phyloP scores from a whole-genome alignment of 2,329 filamentous ascomycete species.

The Cylindrodendrum hubeiense region DNA sequence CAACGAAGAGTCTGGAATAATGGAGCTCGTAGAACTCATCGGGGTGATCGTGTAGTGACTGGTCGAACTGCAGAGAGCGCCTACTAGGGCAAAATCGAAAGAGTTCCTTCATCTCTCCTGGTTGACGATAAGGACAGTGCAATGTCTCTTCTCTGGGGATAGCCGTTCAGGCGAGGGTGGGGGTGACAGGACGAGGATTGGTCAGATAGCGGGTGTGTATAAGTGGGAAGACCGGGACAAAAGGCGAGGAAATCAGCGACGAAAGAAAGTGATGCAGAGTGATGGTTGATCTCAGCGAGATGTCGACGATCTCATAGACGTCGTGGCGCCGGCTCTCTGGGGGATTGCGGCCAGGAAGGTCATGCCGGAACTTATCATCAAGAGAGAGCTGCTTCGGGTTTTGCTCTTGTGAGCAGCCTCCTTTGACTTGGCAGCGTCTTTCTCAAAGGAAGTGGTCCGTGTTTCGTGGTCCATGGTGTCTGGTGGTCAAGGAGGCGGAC shows the following conservation, averaged over 20 bases:
- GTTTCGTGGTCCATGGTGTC: constrained; percentile 39
- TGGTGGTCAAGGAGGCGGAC: neutral
- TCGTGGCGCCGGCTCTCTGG: constrained; percentile 33
- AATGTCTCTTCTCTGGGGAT: neutral
- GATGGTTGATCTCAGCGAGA: constrained; percentile 38
- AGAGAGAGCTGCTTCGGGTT: constrained; percentile 40
- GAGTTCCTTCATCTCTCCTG: constrained; percentile 27
- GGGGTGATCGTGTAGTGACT: constrained; percentile 24
- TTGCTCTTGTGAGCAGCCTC: constrained; percentile 39
- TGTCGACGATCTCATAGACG: constrained; percentile 42
- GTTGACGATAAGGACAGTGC: constrained; percentile 10
- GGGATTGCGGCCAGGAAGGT: constrained; percentile 45
- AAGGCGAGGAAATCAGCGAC: constrained; percentile 34
- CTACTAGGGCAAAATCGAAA: constrained; percentile 30
- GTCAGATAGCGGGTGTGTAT: constrained; percentile 5
- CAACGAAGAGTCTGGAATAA: constrained; percentile 37
- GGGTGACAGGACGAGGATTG: neutral
- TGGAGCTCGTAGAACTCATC: constrained; percentile 40
- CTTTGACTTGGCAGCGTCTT: constrained; percentile 42
- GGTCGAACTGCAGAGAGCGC: constrained; percentile 32
- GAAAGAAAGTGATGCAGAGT: constrained; percentile 14
- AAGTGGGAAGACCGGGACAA: constrained; percentile 15
- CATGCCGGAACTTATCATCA: constrained; percentile 46
- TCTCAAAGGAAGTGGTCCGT: constrained; percentile 43
- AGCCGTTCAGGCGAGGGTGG: neutral